Base-by-base conservation (phyloP, 2,329 filamentous ascomycete species). In the Fusarium begoniae region DNA sequence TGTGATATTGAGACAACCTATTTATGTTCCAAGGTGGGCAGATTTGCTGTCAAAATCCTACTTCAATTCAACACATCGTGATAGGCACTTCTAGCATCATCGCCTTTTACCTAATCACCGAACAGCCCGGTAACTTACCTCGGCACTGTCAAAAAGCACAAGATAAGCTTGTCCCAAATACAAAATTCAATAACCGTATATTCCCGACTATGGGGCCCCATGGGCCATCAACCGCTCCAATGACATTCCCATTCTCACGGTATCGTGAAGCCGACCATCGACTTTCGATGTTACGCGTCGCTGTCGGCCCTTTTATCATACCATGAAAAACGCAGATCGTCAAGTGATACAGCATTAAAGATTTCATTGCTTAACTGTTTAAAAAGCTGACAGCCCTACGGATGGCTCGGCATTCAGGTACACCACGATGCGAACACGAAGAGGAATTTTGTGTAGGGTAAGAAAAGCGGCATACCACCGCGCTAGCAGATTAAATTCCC, bases 341-440 rank as follows among this genome's bases (percentile, higher is more conserved):
- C 63, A 60, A 67, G 44, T 67, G 63, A 66, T 50, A 26, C 57
- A 32, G 0, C 17, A 3, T 22, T 6, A 3, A 22, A 20, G 0
- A 24, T 32, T 12, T 38, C 12, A 41, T 28, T 38, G 35, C 38
- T 5, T 9, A 28, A 38, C 15, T 35, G 2, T 22, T 38, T 8
- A 10, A n/a, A 28, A 15, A 9, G n/a, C 28, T 41, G 26, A 60
- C 22, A 38, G 15, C 35, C 9, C 24, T 18, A 59, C 64, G 64
- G 64, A 66, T 44, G 40, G n/a, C 30, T 51, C 64, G 64, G 62
- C 64, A 67, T 6, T 35, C 50, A 61, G 57, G 45, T 56, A 43
- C 37, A 59, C 41, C 13, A 28, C 22, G 14, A n/a, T 15, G 48
- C 26, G 57, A 69, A 69, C 54, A 63, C 35, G 54, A 53, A n/a